Evolutionary conservation across 805 yeast genomes (phyloP).

Genomic region (Hanseniaspora occidentalis): DNA sequence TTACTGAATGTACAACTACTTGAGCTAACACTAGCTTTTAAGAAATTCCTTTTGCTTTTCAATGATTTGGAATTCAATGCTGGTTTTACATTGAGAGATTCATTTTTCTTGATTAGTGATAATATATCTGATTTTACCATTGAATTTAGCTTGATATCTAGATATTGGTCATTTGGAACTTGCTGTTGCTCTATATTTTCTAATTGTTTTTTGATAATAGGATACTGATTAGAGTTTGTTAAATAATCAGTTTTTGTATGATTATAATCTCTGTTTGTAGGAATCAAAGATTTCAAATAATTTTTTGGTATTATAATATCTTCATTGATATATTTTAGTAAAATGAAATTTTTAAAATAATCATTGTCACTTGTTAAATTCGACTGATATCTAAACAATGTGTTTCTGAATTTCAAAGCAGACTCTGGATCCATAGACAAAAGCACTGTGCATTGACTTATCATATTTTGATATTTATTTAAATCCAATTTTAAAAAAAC

Average conservation of each 20-base stretch:
- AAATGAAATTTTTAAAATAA: not conserved
- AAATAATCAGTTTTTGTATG: too few species aligned
- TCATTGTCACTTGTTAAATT: not conserved
- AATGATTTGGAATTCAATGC: not conserved
- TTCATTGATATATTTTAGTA: not conserved
- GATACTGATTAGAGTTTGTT: too few species aligned
- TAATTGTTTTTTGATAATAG: not conserved
- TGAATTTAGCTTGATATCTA: not conserved
- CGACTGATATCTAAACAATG: not conserved
- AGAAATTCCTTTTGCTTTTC: not conserved
- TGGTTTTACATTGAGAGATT: too few species aligned
- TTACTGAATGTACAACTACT: not conserved
- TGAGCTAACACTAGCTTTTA: not conserved
- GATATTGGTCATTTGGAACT: not conserved
- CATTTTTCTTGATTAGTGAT: too few species aligned
- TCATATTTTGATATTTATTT: too few species aligned
- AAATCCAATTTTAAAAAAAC: too few species aligned
- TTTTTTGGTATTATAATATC: not conserved
- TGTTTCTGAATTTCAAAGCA: not conserved
- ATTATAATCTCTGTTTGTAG: too few species aligned
- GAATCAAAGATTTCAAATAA: not conserved
- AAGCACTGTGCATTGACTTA: not conserved
- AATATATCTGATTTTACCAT: not conserved
- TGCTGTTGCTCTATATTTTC: not conserved
- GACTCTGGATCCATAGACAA: not conserved